Base-by-base conservation (phyloP, 108 stramenopile species). In the Stephanodiscus minutulus region DNA sequence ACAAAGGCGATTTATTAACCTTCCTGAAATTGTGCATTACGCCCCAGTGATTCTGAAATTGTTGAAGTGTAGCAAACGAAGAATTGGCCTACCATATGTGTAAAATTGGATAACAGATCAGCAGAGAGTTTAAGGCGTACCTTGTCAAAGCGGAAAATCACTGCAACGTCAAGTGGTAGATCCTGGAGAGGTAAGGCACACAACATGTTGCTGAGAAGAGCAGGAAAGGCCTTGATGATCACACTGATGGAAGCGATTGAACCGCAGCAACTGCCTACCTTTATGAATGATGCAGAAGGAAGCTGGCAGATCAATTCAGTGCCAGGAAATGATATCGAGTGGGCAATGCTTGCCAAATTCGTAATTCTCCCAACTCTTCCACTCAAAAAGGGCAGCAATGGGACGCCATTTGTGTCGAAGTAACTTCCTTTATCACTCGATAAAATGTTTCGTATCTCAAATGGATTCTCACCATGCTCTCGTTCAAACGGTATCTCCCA, bases 101-200 rank as follows among this genome's bases (percentile, higher is more conserved):
- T 15, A 37, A 15, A 31, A 28, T 36, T 2, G 2, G 15, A 33
- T 21, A 37, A 27, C 24, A 54, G 3, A 2, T 27, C 18, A 15
- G 21, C 3, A 7, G 27, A 25, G 49, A 55, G 36, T 66, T 24
- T 37, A 47, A 31, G 54, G 27, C 36, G 58, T 27, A 56, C 59
- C 50, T 64, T 37, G 31, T 77, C 66, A 35, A 82, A 78, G 13
- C 76, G 53, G 35, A 82, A 82, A 24, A 82, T 77, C 39, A 82
- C 81, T 31, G 81, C 81, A 29, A 82, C 81, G 73, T 82, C 81
- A n/a, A 82, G 46, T 27, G 81, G 81, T 33, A 82, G 35, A 64
- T 82, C 76, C 29, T 44, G 43, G 3, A 44, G 13, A 44, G 15
- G 3, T 9, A 15, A 11, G 13, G 13, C 2, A 44, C 13, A 44